Conservation (phyloP, 139 green algal species). For the Microglena sp. region DNA sequence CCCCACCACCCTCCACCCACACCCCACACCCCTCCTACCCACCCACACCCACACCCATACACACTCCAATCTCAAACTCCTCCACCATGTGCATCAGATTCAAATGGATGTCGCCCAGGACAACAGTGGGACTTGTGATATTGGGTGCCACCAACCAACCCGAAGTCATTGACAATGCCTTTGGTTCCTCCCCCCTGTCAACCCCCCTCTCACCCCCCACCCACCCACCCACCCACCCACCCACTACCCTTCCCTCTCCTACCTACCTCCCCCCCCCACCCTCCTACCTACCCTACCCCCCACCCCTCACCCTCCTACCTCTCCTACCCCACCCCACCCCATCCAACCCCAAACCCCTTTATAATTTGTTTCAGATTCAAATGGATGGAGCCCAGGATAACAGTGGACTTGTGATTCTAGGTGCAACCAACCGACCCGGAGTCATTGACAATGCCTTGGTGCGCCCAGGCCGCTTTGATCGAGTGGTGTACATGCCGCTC, state of each 20-base stretch:
- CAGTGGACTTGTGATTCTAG: constrained; percentile 88
- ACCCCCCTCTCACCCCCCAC: too few relatives aligned
- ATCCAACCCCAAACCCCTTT: not conserved
- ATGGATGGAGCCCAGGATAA: constrained; percentile 98
- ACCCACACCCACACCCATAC: not conserved
- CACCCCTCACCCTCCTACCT: not conserved
- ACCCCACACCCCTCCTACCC: not conserved
- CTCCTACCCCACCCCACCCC: not conserved
- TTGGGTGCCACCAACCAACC: constrained; percentile 95
- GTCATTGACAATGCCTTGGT: constrained; percentile 80
- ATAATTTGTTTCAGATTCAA: too few relatives aligned
- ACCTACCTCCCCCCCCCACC: too few relatives aligned
- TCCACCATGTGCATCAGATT: too few relatives aligned
- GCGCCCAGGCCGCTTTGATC: constrained; percentile 91
- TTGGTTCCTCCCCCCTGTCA: too few relatives aligned
- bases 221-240: too few relatives aligned
- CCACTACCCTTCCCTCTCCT: too few relatives aligned
- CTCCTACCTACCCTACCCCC: too few relatives aligned
- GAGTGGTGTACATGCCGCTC: constrained; percentile 84
- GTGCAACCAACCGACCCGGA: constrained; percentile 89
- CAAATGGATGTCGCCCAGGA: constrained; percentile 97
- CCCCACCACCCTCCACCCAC: not conserved
- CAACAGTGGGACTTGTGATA: constrained; percentile 89
- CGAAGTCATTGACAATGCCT: constrained; percentile 76
- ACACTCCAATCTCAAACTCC: too few relatives aligned